Conservation (phyloP, 108 stramenopile genomes). For the Cyclostephanos tholiformis region DNA sequence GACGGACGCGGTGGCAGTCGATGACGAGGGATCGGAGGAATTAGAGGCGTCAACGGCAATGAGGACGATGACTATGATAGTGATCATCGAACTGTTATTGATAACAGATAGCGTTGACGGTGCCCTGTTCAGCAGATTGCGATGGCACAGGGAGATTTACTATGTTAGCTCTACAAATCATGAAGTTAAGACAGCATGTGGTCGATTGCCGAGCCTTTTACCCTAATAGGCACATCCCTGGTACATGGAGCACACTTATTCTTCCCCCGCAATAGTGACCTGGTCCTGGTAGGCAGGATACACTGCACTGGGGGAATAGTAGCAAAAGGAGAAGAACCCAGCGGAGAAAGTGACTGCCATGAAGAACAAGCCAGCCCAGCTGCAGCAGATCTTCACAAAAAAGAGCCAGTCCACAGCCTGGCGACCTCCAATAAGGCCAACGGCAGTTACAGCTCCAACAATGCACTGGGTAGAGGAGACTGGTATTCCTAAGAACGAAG, state of each 20-base stretch:
- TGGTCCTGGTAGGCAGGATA: background rate
- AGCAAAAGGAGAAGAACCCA: conserved; percentile 42
- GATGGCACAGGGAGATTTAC: too few species aligned
- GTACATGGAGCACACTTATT: background rate
- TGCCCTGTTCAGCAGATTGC: too few species aligned
- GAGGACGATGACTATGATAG: too few species aligned
- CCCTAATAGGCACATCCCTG: too few species aligned
- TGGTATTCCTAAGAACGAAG: conserved; percentile 62
- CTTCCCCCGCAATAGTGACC: background rate
- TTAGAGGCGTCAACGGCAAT: too few species aligned
- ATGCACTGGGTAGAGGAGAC: conserved; percentile 76
- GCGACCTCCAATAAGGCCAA: conserved; percentile 58
- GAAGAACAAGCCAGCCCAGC: conserved; percentile 63
- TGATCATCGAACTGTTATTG: too few species aligned
- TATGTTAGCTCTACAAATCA: too few species aligned
- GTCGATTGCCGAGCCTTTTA: too few species aligned
- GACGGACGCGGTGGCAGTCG: too few species aligned
- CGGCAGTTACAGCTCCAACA: conserved; percentile 63
- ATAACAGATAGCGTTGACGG: too few species aligned
- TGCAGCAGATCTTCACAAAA: conserved; percentile 33
- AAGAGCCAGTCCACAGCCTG: conserved; percentile 50
- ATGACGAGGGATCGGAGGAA: too few species aligned
- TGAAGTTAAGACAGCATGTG: too few species aligned
- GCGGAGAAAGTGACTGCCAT: conserved; percentile 43
- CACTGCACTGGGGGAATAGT: background rate